Conservation (phyloP, 257 asterid species). For the Solanum phureja region DNA sequence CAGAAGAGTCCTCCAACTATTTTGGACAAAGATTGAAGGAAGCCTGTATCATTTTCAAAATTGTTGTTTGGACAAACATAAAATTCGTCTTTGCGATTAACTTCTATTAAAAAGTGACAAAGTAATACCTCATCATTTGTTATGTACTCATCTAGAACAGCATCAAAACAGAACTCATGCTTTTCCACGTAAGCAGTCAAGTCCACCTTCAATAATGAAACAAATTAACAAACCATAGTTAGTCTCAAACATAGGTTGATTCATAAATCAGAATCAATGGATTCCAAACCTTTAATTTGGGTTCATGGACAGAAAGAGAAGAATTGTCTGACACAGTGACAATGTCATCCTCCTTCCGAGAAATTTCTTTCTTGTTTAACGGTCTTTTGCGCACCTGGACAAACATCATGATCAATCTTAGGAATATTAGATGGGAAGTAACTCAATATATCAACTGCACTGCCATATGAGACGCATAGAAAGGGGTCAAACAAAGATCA, state of each 20-base stretch:
- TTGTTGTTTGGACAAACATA: not conserved
- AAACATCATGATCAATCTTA: not conserved
- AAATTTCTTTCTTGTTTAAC: conserved; percentile 80
- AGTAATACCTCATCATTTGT: conserved; percentile 85
- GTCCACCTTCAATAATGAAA: conserved; percentile 60
- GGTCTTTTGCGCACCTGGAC: conserved; percentile 97
- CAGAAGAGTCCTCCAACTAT: no score
- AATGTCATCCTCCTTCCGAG: conserved; percentile 91
- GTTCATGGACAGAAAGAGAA: conserved; percentile 81
- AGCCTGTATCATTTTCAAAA: not conserved
- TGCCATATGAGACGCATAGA: not conserved
- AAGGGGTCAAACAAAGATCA: not conserved
- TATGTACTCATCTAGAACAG: conserved; percentile 87
- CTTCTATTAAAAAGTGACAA: not conserved
- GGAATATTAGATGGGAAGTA: not conserved
- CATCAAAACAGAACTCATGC: conserved; percentile 98
- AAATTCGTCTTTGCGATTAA: not conserved
- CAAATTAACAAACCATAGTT: conserved; percentile 17
- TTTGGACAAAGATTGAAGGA: not conserved
- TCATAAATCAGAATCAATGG: not conserved
- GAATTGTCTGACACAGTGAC: conserved; percentile 77
- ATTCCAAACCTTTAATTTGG: conserved; percentile 75
- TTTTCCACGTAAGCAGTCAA: conserved; percentile 97
- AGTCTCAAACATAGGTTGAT: not conserved
- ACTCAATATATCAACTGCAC: not conserved